phyloP scores from a whole-genome alignment of 73 alveolate genomes.

The Tetrahymena thermophila region DNA sequence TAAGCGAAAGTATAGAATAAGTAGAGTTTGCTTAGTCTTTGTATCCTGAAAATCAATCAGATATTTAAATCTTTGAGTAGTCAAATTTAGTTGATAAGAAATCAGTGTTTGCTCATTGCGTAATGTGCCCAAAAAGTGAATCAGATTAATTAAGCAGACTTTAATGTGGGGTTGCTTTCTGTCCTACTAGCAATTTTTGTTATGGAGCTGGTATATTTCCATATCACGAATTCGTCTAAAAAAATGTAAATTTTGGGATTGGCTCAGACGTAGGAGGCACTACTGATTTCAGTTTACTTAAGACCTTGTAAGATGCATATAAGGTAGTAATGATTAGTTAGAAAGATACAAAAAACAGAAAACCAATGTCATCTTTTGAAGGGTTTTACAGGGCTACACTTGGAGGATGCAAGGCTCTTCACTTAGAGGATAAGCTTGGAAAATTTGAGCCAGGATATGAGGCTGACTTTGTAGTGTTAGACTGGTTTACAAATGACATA shows the following conservation, averaged over 20 bases:
- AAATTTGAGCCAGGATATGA: background rate
- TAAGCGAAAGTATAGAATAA: background rate
- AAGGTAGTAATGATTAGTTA: background rate
- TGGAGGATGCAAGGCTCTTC: background rate
- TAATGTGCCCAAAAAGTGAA: background rate
- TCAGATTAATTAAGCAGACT: background rate
- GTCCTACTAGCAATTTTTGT: background rate
- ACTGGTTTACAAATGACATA: background rate
- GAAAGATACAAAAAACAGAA: background rate
- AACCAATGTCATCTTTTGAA: background rate
- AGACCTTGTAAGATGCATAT: background rate
- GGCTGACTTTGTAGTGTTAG: background rate
- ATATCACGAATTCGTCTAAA: background rate
- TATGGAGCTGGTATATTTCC: background rate
- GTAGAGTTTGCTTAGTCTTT: background rate
- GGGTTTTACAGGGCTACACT: background rate
- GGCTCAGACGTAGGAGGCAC: background rate
- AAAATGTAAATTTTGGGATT: background rate
- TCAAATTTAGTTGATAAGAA: background rate
- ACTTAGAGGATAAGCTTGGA: background rate
- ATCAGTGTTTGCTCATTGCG: background rate
- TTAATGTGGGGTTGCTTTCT: background rate
- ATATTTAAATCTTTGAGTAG: background rate
- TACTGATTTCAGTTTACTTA: background rate
- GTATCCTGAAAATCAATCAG: background rate